Evolutionary conservation across 2,329 filamentous ascomycete genomes (phyloP), one percentile per base, ranked within the genome.

Genomic region (Pseudogymnoascus sp.): DNA sequence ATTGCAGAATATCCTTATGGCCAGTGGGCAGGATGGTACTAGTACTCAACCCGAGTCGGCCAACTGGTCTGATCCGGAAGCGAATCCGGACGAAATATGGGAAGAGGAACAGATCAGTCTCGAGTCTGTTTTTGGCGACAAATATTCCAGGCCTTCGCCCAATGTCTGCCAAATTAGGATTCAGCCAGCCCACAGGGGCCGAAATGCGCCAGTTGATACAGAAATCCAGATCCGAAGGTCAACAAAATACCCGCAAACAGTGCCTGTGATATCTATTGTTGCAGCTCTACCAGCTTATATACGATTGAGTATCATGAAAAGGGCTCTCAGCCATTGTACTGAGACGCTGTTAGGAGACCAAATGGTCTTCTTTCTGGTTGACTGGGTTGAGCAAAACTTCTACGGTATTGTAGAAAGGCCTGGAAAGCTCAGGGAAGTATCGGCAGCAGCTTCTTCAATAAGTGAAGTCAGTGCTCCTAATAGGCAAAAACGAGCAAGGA

Each of bases 361-460:
- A 39, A 96, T 96, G 88, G 83, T 97, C 10, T 97, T 92, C 74
- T 90, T 90, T 66, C 81, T 96, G 10, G 82, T 93, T 60, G 92
- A 96, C 74, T 97, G 93, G 92, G 76, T 97, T 3, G 92, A 97
- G 71, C 84, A 89, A 65, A 87, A 92, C 66, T 85, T 96, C 64
- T 87, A 90, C 62, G 76, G 76, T n/a, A 90, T 97, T 62, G 87
- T 97, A 60, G 86, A 92, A 64, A 84, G 88, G 62, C 94, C 94
- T 0, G 94, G 93, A 1, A 88, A 84, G 65, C 79, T 99, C 39
- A 83, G 88, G 39, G 92, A 96, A 61, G 90, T 97, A 39, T 89
- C 92, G 0, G 84, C 89, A 10, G 90, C 90, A 3, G 84, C 88
- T 1, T 87, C 87, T 1, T 85, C 86, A 1, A 81, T 82, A 0